A percentile compares a stretch with the other conserved stretches of the same genome.
Evolutionary conservation across 352 stramenopile species (phyloP).

Genomic region (Globisporangium parvum): DNA sequence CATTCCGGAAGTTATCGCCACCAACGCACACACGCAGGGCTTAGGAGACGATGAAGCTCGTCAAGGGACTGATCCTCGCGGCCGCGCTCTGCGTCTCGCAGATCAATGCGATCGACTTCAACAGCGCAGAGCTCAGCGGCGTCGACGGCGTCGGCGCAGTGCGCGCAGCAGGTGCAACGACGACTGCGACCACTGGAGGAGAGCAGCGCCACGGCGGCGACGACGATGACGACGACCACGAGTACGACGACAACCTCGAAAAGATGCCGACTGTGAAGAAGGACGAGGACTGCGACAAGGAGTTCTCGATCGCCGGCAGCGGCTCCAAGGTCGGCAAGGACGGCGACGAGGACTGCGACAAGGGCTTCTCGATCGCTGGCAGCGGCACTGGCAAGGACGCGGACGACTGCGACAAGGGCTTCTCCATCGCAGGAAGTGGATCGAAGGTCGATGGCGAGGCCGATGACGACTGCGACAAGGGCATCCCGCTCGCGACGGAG

Average conservation of each 20-base stretch:
- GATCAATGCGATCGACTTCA: constrained; percentile 52
- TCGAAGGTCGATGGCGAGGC: constrained; percentile 2
- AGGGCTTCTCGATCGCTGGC: constrained; percentile 10
- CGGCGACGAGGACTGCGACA: constrained; percentile 9
- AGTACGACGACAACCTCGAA: constrained; percentile 1
- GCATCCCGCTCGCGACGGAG: constrained; percentile 10
- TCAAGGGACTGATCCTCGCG: constrained; percentile 44
- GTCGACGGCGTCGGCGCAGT: constrained; percentile 16
- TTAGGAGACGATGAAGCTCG: constrained; percentile 28
- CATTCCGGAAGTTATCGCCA: constrained; percentile 12
- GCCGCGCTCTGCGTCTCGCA: constrained; percentile 46
- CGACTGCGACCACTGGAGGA: constrained; percentile 4
- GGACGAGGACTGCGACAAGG: constrained; percentile 26
- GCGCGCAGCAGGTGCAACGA: constrained; percentile 14
- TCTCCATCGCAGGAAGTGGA: constrained; percentile 8
- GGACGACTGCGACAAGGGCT: constrained; percentile 11
- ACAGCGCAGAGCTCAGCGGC: constrained; percentile 12
- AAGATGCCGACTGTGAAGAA: constrained; percentile 5
- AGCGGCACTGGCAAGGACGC: constrained; percentile 3
- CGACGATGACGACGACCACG: constrained; percentile 2
- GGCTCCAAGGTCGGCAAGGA: constrained; percentile 7
- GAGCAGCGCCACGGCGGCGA: constrained; percentile 5
- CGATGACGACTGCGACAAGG: constrained; percentile 13
- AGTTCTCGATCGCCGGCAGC: constrained; percentile 27
- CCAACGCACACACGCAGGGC: not conserved